Evolutionary conservation across 2,329 filamentous ascomycete genomes (phyloP), one percentile per base, ranked within the genome.

Genomic region (Phyllosticta paracitricarpa): DNA sequence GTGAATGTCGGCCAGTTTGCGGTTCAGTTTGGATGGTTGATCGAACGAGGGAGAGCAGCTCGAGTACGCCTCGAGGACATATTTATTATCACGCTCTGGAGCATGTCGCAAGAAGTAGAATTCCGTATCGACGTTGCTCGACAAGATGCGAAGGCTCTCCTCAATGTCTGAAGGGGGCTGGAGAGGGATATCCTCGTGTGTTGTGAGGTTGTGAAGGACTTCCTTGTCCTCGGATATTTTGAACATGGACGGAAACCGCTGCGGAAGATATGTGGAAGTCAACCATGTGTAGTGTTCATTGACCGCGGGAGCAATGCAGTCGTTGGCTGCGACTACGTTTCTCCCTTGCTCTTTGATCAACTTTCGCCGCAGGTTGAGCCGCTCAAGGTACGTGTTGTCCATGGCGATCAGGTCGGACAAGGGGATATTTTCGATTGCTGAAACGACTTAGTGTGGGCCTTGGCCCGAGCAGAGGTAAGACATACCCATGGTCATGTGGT

Each of bases 401-500:
- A 86, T 81, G 19, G 72, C 76, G 48, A 87, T 72, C 17, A 86
- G 76, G 9, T 83, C 77, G n/a, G 80, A 82, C 0, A 81, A 69
- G 8, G 77, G 68, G 14, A 79, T 76, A 54, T 75, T 81, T 66
- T 83, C 78, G 25, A 86, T 75, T 3, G 77, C 83, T 85, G 65
- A 58, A 54, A 26, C 19, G 17, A 17, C 19, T 60, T n/a, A 56
- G 30, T 28, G 25, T 35, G 30, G 19, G 14, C 51, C n/a, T 17
- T 25, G 19, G 58, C 9, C 26, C 48, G 35, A 19, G 2, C 9
- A 54, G 62, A 25, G 24, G 22, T 22, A 54, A 17, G 33, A n/a
- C 35, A 30, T 71, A 84, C 83, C 81, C 84, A 87, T 87, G 5
- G 84, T 85, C 57, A 87, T 70, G 67, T 86, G 79, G 67, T 83